Base-by-base conservation (phyloP, 2,329 filamentous ascomycete species). In the Penicillium sp. region DNA sequence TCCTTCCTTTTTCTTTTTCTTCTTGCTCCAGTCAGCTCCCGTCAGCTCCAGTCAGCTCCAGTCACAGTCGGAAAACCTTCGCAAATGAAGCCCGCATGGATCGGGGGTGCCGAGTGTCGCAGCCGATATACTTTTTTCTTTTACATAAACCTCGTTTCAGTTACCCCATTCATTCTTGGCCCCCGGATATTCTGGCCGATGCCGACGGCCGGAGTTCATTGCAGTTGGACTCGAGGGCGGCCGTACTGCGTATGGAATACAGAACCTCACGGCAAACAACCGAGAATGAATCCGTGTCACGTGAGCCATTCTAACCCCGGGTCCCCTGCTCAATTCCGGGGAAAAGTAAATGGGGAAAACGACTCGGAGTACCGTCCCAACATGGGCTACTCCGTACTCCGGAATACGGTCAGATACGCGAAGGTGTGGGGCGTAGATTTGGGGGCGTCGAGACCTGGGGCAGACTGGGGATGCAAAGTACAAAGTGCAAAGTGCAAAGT, bases 21-120 rank as follows among this genome's bases (percentile, higher is more conserved):
- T 23, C 20, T 23, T 23, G 3, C 20, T 23, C 20, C 20, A 23
- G 20, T 18, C 15, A 18, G n/a, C 37, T 25, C 37, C 37, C 24
- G 32, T 35, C 32, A 35, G 4, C 4, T 33, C 31, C n/a, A 33
- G 32, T 35, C 32, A 35, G 4, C 4, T 33, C 31, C n/a, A 33
- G 31, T 15, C n/a, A 33, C n/a, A 7, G 40, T 42, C 40, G 40
- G 25, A 41, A 42, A 42, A 42, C 40, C 27, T 28, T 42, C 40
- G 38, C 23, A n/a, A 40, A 24, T n/a, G 13, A 15, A 6, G 12
- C 23, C 13, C 38, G 24, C 20, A 40, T 40, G 38, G 38, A 40
- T 23, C 38, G 37, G 20, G 37, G 37, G 15, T 18, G 5, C 37
- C 37, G 37, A 40, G 24, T 40, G 24, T 27, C 23, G 7, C 23